Conservation (phyloP, 192 early-diverging fungal species). For the Phycomyces blakesleeanus region DNA sequence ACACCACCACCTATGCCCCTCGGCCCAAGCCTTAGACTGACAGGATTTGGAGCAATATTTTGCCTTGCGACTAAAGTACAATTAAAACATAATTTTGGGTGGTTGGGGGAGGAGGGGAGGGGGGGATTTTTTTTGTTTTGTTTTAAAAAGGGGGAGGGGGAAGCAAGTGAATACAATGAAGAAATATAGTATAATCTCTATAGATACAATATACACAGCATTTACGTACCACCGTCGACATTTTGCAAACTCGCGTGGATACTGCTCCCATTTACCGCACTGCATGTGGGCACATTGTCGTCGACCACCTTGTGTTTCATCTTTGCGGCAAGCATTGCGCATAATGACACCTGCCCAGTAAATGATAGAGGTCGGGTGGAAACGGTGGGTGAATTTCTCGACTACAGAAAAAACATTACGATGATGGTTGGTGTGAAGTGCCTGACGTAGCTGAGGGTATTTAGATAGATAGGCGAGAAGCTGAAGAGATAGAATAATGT, state of each 20-base stretch:
- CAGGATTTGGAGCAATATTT: slow-evolving; percentile 83
- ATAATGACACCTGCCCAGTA: slow-evolving; percentile 78
- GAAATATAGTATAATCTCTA: not conserved
- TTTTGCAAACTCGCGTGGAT: slow-evolving; percentile 77
- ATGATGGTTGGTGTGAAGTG: slow-evolving; percentile 46
- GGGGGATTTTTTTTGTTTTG: no score
- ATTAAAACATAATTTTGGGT: not conserved
- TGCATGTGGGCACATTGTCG: slow-evolving; percentile 77
- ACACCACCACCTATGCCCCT: slow-evolving; percentile 81
- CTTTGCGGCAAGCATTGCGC: slow-evolving; percentile 77
- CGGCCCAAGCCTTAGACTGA: slow-evolving; percentile 72
- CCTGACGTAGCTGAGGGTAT: slow-evolving; percentile 75
- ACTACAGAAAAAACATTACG: slow-evolving; percentile 76
- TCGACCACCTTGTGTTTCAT: slow-evolving; percentile 64
- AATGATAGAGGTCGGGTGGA: slow-evolving; percentile 61
- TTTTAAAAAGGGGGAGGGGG: not conserved
- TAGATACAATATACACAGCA: not conserved
- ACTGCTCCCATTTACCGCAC: slow-evolving; percentile 74
- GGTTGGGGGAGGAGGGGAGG: no score
- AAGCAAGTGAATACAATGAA: slow-evolving; percentile 2
- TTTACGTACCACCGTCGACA: slow-evolving; percentile 69
- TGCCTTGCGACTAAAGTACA: slow-evolving; percentile 55
- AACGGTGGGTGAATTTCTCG: slow-evolving; percentile 67
- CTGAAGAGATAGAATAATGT: slow-evolving; percentile 79
- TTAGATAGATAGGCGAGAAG: slow-evolving; percentile 88